Evolutionary conservation across 257 asterid species (phyloP).

Genomic region (Solanum gandarillasii): DNA sequence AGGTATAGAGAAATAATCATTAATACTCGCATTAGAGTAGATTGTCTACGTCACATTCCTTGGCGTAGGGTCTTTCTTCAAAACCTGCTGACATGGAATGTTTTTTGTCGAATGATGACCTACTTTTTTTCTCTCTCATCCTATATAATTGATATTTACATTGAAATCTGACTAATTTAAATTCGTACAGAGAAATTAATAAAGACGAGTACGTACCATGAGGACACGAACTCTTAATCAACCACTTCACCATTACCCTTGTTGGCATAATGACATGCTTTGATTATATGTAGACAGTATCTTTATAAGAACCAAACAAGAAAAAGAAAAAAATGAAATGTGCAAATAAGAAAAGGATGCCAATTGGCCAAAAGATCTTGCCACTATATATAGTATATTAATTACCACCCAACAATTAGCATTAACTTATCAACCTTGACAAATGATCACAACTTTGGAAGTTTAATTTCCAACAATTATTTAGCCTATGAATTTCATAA

Average conservation of each 20-base stretch:
- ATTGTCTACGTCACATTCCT: not conserved
- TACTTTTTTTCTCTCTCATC: no score
- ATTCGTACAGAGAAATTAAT: no score
- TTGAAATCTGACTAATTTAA: no score
- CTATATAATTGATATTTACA: no score
- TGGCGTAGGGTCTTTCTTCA: not conserved
- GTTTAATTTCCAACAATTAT: not conserved
- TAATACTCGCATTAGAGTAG: not conserved
- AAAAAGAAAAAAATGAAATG: not conserved
- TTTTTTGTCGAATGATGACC: no score
- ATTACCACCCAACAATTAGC: not conserved
- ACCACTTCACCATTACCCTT: not conserved
- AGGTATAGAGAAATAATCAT: not conserved
- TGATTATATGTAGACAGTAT: not conserved
- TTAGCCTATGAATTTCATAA: not conserved
- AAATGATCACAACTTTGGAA: not conserved
- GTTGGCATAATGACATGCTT: not conserved
- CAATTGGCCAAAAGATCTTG: not conserved
- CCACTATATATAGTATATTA: not conserved
- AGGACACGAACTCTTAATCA: accelerated
- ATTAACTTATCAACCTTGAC: not conserved
- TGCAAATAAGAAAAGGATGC: not conserved
- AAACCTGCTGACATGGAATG: not conserved
- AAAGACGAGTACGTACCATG: not conserved
- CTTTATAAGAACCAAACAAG: not conserved